A percentile compares a stretch with the other conserved stretches of the same genome.
phyloP scores from a whole-genome alignment of 768 basidiomycete species.

The Rhodotorula graminis region DNA sequence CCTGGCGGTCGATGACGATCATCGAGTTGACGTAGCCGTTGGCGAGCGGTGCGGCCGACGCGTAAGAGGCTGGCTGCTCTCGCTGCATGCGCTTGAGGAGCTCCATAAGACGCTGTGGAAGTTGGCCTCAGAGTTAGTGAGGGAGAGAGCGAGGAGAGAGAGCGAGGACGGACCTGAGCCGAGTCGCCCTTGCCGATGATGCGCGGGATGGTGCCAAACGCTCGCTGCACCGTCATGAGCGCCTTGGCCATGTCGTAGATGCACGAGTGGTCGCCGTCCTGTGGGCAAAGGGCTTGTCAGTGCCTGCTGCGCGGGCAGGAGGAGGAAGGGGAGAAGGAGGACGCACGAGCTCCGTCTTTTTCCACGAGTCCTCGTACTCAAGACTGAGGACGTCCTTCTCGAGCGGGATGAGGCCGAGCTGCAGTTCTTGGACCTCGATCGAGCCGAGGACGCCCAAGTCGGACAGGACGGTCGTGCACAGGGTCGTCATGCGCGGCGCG shows the following conservation, averaged over 20 bases:
- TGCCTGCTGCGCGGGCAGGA: too few species aligned
- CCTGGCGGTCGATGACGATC: slow-evolving; percentile 80
- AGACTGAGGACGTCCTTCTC: slow-evolving; percentile 89
- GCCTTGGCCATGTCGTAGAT: slow-evolving; percentile 86
- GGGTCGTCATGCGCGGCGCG: slow-evolving; percentile 77
- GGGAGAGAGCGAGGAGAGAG: neutral
- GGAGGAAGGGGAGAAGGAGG: slow-evolving; percentile 1
- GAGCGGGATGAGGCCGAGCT: slow-evolving; percentile 86
- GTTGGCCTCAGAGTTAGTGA: neutral
- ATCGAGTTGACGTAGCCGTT: slow-evolving; percentile 71
- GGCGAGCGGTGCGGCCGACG: slow-evolving; percentile 50
- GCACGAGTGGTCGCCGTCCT: slow-evolving; percentile 91
- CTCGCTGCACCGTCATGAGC: slow-evolving; percentile 70
- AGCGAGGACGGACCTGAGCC: slow-evolving; percentile 45
- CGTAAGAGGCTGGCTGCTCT: slow-evolving; percentile 46
- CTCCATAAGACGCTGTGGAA: slow-evolving; percentile 63
- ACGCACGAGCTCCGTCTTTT: slow-evolving; percentile 84
- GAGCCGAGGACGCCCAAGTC: slow-evolving; percentile 99
- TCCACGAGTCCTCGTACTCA: slow-evolving; percentile 68
- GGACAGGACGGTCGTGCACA: slow-evolving; percentile 79
- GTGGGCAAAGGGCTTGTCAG: neutral
- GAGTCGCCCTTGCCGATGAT: slow-evolving; percentile 89
- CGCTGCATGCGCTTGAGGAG: slow-evolving; percentile 62
- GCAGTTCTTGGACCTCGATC: slow-evolving; percentile 75
- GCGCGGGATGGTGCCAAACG: slow-evolving; percentile 84